Conservation (phyloP, 495 filamentous ascomycete species). For the Cercophora newfieldiana region DNA sequence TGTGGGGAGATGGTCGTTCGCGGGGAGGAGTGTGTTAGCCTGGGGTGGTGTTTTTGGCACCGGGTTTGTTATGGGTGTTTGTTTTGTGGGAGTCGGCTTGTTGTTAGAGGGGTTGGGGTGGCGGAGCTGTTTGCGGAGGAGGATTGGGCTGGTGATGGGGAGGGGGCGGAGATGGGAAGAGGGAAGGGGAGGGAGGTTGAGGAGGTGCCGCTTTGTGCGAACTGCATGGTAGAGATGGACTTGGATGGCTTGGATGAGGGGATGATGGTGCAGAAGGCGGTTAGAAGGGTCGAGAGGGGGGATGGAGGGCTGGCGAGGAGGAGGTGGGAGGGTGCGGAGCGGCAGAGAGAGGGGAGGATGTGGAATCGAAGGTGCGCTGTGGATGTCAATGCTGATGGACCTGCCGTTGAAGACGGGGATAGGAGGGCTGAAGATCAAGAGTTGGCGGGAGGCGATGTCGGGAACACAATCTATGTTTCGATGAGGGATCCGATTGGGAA, state of each 20-base stretch:
- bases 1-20: conserved; percentile 48
- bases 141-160: background rate
- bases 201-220: conserved; percentile 38
- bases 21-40: conserved; percentile 46
- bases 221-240: conserved; percentile 33
- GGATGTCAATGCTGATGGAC: conserved; percentile 17
- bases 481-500: conserved; percentile 42
- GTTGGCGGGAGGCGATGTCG: conserved; percentile 13
- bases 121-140: conserved; percentile 24
- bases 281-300: conserved; percentile 26
- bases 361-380: background rate
- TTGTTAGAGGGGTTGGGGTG: conserved; percentile 17
- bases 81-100: conserved; percentile 37
- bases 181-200: conserved; percentile 32
- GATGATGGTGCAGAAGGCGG: conserved; percentile 25
- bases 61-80: conserved; percentile 49
- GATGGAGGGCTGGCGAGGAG: conserved; percentile 30
- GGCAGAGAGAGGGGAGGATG: conserved; percentile 21
- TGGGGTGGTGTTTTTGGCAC: conserved; percentile 55
- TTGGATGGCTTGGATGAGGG: conserved; percentile 17
- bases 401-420: background rate
- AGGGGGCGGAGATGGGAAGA: background rate
- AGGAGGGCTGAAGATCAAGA: too few relatives aligned
- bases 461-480: conserved; percentile 41
- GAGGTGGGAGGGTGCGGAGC: conserved; percentile 10